These are phyloP conservation scores for Chlorella sp. DNA, from an alignment of 139 green algal species.

Conservation along the genomic window DNA sequence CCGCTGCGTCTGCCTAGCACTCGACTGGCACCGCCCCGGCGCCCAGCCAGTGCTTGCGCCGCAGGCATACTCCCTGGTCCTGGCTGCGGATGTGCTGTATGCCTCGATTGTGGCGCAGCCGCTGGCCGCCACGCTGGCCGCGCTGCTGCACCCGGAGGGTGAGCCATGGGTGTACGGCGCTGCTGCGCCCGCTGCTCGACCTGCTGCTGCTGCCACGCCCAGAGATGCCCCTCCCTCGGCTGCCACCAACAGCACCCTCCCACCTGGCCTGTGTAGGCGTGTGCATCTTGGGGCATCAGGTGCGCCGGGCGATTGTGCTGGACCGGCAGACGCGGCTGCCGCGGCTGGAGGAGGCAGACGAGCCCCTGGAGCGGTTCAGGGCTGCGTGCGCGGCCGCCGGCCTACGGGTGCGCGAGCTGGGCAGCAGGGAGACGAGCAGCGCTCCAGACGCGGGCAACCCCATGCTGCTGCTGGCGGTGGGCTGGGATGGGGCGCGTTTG, in stretches of 20 bases:
- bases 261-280: background rate
- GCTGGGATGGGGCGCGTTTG: too few relatives aligned
- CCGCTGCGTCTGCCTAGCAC: background rate
- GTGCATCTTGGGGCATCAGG: conserved; percentile 14
- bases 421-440: too few relatives aligned
- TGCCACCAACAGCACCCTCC: too few relatives aligned
- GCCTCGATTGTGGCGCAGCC: conserved; percentile 9
- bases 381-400: background rate
- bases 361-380: conserved; percentile 23
- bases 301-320: conserved; percentile 4
- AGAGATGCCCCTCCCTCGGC: background rate
- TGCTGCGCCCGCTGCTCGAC: too few relatives aligned
- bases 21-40: conserved; percentile 2
- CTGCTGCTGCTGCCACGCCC: background rate
- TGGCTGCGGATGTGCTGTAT: conserved; percentile 30
- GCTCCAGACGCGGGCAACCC: too few relatives aligned
- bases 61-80: background rate
- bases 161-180: background rate
- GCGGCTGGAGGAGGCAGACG: conserved; percentile 26
- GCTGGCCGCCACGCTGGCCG: conserved; percentile 9
- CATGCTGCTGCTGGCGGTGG: too few relatives aligned
- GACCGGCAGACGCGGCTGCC: too few relatives aligned
- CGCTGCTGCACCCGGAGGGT: conserved; percentile 18
- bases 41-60: background rate
- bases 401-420: conserved; percentile 18